Base-by-base conservation (phyloP, 192 early-diverging fungal genomes). In the Backusella luteola region DNA sequence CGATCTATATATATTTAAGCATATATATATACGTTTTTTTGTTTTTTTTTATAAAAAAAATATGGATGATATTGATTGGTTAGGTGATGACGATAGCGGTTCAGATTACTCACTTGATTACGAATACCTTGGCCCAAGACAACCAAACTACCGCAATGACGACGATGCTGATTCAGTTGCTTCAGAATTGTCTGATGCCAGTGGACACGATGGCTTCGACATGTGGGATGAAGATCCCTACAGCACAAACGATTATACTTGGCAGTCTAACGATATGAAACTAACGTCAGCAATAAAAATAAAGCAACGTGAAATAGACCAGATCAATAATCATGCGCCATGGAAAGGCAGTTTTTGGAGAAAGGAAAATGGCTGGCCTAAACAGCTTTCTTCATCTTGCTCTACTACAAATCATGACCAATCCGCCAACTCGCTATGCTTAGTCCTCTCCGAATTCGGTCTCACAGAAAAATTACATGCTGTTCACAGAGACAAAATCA, bases 161-260 rank as follows among this genome's bases (percentile, higher is more conserved):
- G 36, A 75, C 46, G 79, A 81, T 66, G 36, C 70, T 26, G 76
- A 81, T 73, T 74, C 72, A 29, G 71, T 69, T 52, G 76, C 76
- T 41, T 81, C 80, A n/a, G 76, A 77, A 52, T 41, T 81, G 17
- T 76, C 80, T 14, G 15, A 46, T 34, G 14, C 35, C 17, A 35
- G 73, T 17, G 32, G 12, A 19, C 32, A 66, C 29, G 14, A 69
- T n/a, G 76, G 69, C 0, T 81, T 77, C 56, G 80, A 81, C 49
- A 81, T 81, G 80, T 81, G 80, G 80, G 80, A 81, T 41, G 80
- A 81, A 72, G 80, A 81, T 39, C 76, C 63, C 5, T 77, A 81
- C 52, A 74, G 76, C 36, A 77, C 76, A 39, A 81, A 81, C 21
- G 80, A 81, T 46, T 81, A 66, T 44, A 81, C 80, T 12, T 81